Percentiles rank a stretch among this genome's conserved stretches.
phyloP scores from a whole-genome alignment of 2,329 filamentous ascomycete genomes.

The Calonectria hongkongensis region DNA sequence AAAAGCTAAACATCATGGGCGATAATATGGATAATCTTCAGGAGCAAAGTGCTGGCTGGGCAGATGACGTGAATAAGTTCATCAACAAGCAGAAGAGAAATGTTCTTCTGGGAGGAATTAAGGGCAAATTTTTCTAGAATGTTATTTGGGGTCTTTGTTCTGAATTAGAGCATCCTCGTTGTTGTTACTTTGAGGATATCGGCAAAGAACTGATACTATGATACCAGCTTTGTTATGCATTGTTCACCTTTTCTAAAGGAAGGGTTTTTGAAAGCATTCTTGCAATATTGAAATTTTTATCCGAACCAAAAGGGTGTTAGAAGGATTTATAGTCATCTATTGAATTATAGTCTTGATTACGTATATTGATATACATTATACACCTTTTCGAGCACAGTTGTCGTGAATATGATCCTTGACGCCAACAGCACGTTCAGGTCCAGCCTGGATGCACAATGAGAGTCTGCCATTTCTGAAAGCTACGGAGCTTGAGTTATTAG shows the following conservation, averaged over 20 bases:
- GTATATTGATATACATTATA: background rate
- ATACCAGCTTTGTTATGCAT: constrained; percentile 19
- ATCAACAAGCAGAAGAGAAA: constrained; percentile 92
- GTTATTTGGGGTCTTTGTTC: background rate
- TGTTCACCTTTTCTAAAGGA: background rate
- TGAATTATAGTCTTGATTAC: background rate
- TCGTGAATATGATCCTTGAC: background rate
- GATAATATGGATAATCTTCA: constrained; percentile 91
- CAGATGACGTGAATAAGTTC: constrained; percentile 91
- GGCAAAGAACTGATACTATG: constrained; percentile 18
- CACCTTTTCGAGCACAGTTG: too few species aligned
- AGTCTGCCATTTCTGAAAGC: background rate
- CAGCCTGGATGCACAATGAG: background rate
- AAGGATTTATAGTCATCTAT: background rate
- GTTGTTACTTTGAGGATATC: background rate
- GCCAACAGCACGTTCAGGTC: background rate
- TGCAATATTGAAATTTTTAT: background rate
- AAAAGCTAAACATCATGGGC: constrained; percentile 87
- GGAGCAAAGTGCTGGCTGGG: constrained; percentile 87
- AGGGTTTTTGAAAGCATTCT: background rate
- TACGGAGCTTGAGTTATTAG: background rate
- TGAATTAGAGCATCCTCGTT: background rate
- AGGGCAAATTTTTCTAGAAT: constrained; percentile 72
- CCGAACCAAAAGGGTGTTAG: background rate
- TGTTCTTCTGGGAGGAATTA: constrained; percentile 82